Conservation (phyloP, 179 eudicot species). For the Gypsophila paniculata region DNA sequence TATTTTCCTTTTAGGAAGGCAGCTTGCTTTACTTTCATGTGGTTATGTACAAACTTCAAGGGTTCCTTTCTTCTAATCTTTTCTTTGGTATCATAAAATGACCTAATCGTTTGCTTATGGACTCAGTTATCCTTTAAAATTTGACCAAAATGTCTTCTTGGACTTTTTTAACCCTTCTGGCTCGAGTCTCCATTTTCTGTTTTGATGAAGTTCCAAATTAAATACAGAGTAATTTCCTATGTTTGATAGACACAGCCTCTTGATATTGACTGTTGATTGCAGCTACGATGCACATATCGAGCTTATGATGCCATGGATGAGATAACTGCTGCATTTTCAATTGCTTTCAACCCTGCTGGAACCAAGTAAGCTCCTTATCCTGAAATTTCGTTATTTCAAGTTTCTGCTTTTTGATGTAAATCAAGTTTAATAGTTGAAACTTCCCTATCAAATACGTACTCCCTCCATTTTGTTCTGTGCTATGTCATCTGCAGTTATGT, state of each 20-base stretch:
- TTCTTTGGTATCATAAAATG: background rate
- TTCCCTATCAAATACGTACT: too few species aligned
- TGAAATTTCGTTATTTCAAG: background rate
- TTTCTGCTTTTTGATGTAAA: constrained; percentile 12
- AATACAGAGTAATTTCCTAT: background rate
- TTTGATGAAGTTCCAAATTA: background rate
- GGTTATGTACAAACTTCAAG: background rate
- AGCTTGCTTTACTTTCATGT: background rate
- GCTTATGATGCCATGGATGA: constrained; percentile 98
- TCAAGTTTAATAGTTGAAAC: too few species aligned
- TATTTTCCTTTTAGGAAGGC: too few species aligned
- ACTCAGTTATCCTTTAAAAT: constrained; percentile 9
- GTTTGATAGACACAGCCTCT: background rate
- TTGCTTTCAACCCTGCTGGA: constrained; percentile 84
- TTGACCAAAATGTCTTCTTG: background rate
- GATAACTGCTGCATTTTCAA: constrained; percentile 85
- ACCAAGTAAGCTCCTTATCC: constrained; percentile 57
- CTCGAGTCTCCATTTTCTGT: background rate
- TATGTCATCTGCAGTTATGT: background rate
- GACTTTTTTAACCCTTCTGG: background rate
- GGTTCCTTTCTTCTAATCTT: background rate
- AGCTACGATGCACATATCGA: constrained; percentile 96
- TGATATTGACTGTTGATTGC: constrained; percentile 28
- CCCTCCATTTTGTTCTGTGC: too few species aligned
- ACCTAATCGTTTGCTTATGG: constrained; percentile 9